Evolutionary conservation across 345 rosid genomes (phyloP).

Genomic region (Capsella bursapastoris): DNA sequence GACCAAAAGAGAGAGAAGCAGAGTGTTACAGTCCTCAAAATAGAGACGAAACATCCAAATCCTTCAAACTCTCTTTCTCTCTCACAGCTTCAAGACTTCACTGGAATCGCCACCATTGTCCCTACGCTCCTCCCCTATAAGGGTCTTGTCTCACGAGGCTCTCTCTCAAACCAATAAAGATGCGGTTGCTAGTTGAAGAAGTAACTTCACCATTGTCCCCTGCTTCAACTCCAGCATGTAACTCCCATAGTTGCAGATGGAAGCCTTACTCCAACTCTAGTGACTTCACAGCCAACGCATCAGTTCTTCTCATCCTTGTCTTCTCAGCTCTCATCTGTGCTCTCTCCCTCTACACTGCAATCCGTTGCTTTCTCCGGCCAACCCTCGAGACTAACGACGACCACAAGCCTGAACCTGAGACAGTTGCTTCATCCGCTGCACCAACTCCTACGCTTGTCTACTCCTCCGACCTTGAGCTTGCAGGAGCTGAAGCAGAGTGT

Average conservation of each 20-base stretch:
- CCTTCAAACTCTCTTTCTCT: slow-evolving; percentile 25
- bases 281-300: slow-evolving; percentile 60
- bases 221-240: slow-evolving; percentile 34
- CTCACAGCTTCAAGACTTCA: slow-evolving; percentile 42
- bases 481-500: slow-evolving; percentile 66
- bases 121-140: slow-evolving; percentile 38
- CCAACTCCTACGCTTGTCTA: slow-evolving; percentile 48
- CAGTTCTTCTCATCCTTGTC: slow-evolving; percentile 55
- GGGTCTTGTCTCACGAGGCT: slow-evolving; percentile 22
- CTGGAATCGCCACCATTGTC: slow-evolving; percentile 39
- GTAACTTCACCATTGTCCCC: slow-evolving; percentile 42
- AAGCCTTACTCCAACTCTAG: slow-evolving; percentile 48
- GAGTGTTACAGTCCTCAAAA: slow-evolving; percentile 31
- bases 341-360: slow-evolving; percentile 60
- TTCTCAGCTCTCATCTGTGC: slow-evolving; percentile 66
- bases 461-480: slow-evolving; percentile 54
- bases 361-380: slow-evolving; percentile 63
- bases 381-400: slow-evolving; percentile 25
- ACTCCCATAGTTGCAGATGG: slow-evolving; percentile 42
- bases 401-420: slow-evolving; percentile 47
- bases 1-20: slow-evolving; percentile 45
- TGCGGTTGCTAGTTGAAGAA: slow-evolving; percentile 39
- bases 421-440: slow-evolving; percentile 32
- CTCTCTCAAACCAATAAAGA: slow-evolving; percentile 16
- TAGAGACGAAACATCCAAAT: slow-evolving; percentile 37